Base-by-base conservation (phyloP, 2,329 filamentous ascomycete genomes). In the Pochonia chlamydosporia region DNA sequence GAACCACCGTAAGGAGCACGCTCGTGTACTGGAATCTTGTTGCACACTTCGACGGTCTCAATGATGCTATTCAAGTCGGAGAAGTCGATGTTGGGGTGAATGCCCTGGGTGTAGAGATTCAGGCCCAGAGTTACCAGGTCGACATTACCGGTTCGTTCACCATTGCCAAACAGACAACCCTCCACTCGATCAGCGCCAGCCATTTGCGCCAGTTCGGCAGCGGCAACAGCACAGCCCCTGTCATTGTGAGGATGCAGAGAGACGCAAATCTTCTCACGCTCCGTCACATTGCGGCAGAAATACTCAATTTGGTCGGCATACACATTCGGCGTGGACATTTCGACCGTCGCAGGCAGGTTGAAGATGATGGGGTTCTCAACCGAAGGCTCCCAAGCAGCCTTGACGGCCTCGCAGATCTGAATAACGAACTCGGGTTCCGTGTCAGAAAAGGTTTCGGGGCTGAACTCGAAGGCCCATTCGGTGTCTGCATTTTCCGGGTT, bases 231-330 rank as follows among this genome's bases (percentile, higher is more conserved):
- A 53, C 87, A 95, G 20, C 92, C 92, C 52, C 93, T 79, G 66
- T 97, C 93, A 63, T 97, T 97, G 70, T 99, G 92, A 8, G 89
- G 88, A 65, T 97, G 93, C 46, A 97, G 78, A 51, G 88, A 95
- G 8, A 97, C 87, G 59, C 84, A 88, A 43, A 96, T 78, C 71
- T 90, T 93, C 60, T 96, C 85, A 44, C 91, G 78, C 66, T 96
- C 87, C 0, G 78, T 78, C 62, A 97, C 90, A 63, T 92, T 78
- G 44, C 76, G 81, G 73, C 89, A 95, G 69, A 99, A 99, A 71
- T 89, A 95, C 66, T 99, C 93, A 52, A 99, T 88, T 71, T 95
- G 87, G 63, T 99, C 93, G 43, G 93, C 93, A 64, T 93, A 99
- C 41, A 96, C 80, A 64, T 99, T 99, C 28, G 91, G 91, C 1